Conservation (phyloP, 371 early-diverging fungal genomes). For the Syncephalastrum monosporum region DNA sequence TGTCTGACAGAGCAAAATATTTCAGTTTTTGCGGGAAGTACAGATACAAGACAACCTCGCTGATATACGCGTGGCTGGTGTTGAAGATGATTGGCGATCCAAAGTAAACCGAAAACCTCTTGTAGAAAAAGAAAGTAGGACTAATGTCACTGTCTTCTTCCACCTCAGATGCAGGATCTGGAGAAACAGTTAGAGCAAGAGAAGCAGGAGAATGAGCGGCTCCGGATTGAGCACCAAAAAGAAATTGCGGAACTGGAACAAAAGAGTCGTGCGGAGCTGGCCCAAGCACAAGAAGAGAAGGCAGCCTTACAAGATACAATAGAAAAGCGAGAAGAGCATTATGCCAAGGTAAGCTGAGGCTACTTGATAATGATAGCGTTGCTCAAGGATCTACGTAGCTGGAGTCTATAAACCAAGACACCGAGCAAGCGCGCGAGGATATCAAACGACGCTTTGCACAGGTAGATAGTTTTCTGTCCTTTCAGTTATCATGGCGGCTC, state of each 20-base stretch:
- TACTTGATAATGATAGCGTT: background rate
- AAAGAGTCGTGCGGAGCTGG: constrained; percentile 6
- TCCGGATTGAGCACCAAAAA: constrained; percentile 14
- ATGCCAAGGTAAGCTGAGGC: background rate
- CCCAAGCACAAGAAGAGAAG: background rate
- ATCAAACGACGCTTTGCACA: constrained; percentile 47
- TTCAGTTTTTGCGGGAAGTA: constrained; percentile 44
- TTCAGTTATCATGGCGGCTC: background rate
- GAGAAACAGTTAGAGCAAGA: constrained; percentile 25
- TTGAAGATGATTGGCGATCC: constrained; percentile 40
- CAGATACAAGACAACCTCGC: constrained; percentile 47
- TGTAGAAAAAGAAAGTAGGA: constrained; percentile 13
- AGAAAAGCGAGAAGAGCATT: constrained; percentile 3
- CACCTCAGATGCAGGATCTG: constrained; percentile 18
- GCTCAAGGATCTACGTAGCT: constrained; percentile 2
- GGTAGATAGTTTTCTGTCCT: constrained; percentile 4
- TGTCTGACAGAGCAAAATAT: background rate
- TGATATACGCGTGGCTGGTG: constrained; percentile 42
- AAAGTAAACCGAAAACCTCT: constrained; percentile 23
- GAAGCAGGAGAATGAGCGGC: constrained; percentile 11
- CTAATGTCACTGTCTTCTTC: too few species aligned
- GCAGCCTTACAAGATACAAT: constrained; percentile 7
- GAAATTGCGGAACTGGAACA: constrained; percentile 13
- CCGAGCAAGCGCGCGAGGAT: constrained; percentile 40
- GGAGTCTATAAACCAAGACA: constrained; percentile 19